A percentile compares a stretch with the other conserved stretches of the same genome.
Conservation (phyloP, 75 land plant species). For the Pinus albicaulis region DNA sequence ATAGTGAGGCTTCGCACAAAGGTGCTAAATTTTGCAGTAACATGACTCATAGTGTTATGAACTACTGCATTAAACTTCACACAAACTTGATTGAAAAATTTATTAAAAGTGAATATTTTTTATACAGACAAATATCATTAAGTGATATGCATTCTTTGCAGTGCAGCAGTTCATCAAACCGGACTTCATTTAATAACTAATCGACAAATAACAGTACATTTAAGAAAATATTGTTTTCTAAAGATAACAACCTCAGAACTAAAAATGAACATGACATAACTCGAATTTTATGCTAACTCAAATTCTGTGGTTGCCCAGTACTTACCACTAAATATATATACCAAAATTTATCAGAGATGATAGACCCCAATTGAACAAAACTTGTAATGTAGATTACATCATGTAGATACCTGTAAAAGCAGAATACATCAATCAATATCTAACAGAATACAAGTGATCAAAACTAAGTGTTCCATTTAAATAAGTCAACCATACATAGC, state of each 20-base stretch:
- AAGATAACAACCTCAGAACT: background rate
- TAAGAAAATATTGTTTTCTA: background rate
- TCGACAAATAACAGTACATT: background rate
- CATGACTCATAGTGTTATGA: too few relatives aligned
- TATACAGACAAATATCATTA: background rate
- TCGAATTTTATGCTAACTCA: background rate
- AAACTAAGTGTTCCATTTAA: background rate
- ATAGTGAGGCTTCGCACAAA: too few relatives aligned
- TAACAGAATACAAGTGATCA: background rate
- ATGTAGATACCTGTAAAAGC: conserved; percentile 80
- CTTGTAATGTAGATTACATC: conserved; percentile 94
- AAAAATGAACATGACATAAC: background rate
- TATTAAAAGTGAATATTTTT: background rate
- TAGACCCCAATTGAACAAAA: conserved; percentile 85
- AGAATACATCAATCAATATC: background rate
- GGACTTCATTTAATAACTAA: background rate
- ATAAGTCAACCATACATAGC: background rate
- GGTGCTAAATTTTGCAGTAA: too few relatives aligned
- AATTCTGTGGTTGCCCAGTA: background rate
- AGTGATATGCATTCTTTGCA: background rate
- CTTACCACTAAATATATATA: conserved; percentile 86
- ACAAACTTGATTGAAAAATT: background rate
- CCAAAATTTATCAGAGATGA: conserved; percentile 92
- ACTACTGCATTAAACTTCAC: too few relatives aligned
- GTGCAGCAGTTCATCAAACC: background rate